A percentile compares a stretch with the other conserved stretches of the same genome.
Evolutionary conservation across 129 eudicot genomes (phyloP).

Genomic region (Logfia minima): DNA sequence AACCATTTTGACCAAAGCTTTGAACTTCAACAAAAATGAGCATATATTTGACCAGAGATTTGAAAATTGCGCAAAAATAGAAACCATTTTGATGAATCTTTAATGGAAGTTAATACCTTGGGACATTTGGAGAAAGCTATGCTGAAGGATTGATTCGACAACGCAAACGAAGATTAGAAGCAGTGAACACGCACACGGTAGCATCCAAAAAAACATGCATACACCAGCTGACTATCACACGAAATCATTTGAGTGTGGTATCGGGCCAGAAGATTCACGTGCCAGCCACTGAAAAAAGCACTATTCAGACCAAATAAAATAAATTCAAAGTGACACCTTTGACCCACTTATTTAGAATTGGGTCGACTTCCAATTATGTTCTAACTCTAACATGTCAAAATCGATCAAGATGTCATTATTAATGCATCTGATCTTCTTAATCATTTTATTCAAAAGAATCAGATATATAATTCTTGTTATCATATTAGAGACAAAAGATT

Average conservation of each 20-base stretch:
- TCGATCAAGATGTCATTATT: no score
- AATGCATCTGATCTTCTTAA: no score
- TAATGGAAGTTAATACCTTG: slow-evolving; percentile 46
- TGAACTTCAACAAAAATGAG: not conserved
- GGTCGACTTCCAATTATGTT: not conserved
- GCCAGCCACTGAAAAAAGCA: slow-evolving; percentile 42
- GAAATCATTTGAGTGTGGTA: slow-evolving; percentile 58
- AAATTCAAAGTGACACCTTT: not conserved
- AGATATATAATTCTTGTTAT: no score
- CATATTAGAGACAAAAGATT: no score
- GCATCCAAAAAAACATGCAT: slow-evolving; percentile 84
- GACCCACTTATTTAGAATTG: not conserved
- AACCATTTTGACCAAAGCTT: not conserved
- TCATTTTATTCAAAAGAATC: no score
- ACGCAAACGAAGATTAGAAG: slow-evolving; percentile 57
- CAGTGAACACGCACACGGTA: slow-evolving; percentile 71
- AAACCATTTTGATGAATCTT: not conserved
- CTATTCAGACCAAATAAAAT: not conserved
- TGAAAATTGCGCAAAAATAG: not conserved
- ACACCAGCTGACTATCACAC: slow-evolving; percentile 56
- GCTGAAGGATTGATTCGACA: slow-evolving; percentile 84
- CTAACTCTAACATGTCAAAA: not conserved
- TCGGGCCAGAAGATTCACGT: slow-evolving; percentile 46
- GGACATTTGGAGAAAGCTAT: slow-evolving; percentile 57
- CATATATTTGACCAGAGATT: not conserved